Conservation (phyloP, 257 asterid species). For the Vinca minor region DNA sequence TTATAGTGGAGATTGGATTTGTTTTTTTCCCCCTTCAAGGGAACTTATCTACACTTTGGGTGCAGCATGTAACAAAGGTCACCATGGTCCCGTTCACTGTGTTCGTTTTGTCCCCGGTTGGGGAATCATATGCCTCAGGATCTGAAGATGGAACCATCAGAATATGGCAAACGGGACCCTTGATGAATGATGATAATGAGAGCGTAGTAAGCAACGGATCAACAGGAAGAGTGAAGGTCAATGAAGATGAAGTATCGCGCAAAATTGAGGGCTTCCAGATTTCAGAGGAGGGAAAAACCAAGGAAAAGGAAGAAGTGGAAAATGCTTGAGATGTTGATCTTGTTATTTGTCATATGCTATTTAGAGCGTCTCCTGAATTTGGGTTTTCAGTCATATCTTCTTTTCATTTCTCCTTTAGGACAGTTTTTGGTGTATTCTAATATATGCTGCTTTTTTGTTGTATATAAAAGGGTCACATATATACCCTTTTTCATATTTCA, state of each 20-base stretch:
- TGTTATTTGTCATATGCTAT: too few relatives aligned
- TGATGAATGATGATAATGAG: conserved; percentile 23
- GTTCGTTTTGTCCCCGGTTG: conserved; percentile 28
- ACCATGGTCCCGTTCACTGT: conserved; percentile 38
- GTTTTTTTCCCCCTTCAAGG: conserved; percentile 2
- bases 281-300: conserved; percentile 19
- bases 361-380: too few relatives aligned
- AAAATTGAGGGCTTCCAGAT: conserved; percentile 30
- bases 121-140: conserved; percentile 37
- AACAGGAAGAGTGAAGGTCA: conserved; percentile 22
- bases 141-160: conserved; percentile 38
- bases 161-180: conserved; percentile 32
- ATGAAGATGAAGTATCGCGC: conserved; percentile 24
- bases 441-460: neutral
- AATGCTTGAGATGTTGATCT: conserved; percentile 6
- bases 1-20: neutral
- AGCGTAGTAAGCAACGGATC: conserved; percentile 12
- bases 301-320: conserved; percentile 24
- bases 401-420: neutral
- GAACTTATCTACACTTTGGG: neutral
- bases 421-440: conserved; percentile 2
- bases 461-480: too few relatives aligned
- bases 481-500: too few relatives aligned
- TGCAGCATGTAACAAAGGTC: conserved; percentile 41
- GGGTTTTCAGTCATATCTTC: too few relatives aligned